A percentile compares a stretch with the other conserved stretches of the same genome.
These are phyloP conservation scores for Hypoxylon fuscum DNA, from an alignment of 495 filamentous ascomycete species.

Conservation along the genomic window DNA sequence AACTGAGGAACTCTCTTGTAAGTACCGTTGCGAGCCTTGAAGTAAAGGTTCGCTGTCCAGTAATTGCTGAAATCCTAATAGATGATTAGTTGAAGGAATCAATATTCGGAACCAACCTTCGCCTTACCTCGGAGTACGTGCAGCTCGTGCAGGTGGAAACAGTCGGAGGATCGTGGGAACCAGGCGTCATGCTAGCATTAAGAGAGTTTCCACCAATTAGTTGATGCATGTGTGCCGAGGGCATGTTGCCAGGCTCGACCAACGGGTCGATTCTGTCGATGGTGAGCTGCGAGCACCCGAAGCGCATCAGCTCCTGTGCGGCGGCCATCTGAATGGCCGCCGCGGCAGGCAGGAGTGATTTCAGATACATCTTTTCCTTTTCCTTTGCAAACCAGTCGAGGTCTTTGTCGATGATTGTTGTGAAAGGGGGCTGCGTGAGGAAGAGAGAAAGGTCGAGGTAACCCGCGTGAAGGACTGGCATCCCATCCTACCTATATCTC, in stretches of 20 bases:
- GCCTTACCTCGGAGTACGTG: constrained; percentile 52
- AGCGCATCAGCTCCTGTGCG: constrained; percentile 58
- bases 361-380: constrained; percentile 35
- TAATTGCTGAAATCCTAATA: constrained; percentile 58
- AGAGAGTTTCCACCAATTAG: constrained; percentile 55
- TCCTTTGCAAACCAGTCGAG: too few species aligned
- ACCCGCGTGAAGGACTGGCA: constrained; percentile 14
- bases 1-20: constrained; percentile 59
- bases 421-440: constrained; percentile 9
- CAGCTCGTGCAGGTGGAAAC: constrained; percentile 52
- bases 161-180: constrained; percentile 45
- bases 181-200: constrained; percentile 52
- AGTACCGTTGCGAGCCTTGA: constrained; percentile 55
- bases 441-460: constrained; percentile 10
- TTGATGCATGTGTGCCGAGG: constrained; percentile 54
- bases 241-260: constrained; percentile 51
- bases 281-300: constrained; percentile 55
- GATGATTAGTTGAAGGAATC: too few species aligned
- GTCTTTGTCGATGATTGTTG: not conserved
- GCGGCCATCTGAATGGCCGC: constrained; percentile 45
- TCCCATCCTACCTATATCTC: constrained; percentile 29
- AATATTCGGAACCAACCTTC: too few species aligned
- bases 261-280: constrained; percentile 56
- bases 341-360: constrained; percentile 41
- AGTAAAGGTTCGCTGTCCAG: constrained; percentile 58